These are phyloP conservation scores for Leavenworthia alabamica DNA, from an alignment of 345 rosid species.

Conservation along the genomic window DNA sequence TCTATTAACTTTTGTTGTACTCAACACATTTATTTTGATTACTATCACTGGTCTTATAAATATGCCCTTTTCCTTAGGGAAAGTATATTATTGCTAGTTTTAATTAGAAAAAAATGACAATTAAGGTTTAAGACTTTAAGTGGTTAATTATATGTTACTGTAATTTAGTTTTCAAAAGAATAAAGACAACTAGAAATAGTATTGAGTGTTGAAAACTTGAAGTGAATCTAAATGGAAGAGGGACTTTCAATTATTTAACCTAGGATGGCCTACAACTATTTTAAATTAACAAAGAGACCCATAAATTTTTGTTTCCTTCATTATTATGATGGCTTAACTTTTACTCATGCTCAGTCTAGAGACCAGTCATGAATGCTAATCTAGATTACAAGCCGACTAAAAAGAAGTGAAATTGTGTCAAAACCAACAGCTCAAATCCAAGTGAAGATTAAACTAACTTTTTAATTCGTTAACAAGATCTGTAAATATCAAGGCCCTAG, in stretches of 20 bases:
- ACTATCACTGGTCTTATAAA: not conserved
- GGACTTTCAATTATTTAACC: not conserved
- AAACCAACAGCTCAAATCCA: not conserved
- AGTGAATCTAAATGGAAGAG: not conserved
- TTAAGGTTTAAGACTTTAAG: not conserved
- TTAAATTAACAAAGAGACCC: not conserved
- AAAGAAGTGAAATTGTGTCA: not conserved
- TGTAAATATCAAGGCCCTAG: not conserved
- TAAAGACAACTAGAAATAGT: not conserved
- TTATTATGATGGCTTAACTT: not conserved
- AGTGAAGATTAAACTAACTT: not conserved
- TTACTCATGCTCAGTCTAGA: not conserved
- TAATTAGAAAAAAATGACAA: not conserved
- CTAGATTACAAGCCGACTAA: not conserved
- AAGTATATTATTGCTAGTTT: not conserved
- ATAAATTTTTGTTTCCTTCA: not conserved
- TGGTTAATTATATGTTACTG: not conserved
- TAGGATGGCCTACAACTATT: not conserved
- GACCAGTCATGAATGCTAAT: not conserved
- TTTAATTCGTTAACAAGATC: not conserved
- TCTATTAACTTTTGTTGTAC: not conserved
- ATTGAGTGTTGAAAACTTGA: not conserved
- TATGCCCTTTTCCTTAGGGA: conserved; percentile 11
- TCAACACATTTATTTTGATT: conserved; percentile 8
- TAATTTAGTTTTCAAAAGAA: not conserved